Evolutionary conservation across 495 filamentous ascomycete species (phyloP).

Genomic region (Aspergillus haitiensis): DNA sequence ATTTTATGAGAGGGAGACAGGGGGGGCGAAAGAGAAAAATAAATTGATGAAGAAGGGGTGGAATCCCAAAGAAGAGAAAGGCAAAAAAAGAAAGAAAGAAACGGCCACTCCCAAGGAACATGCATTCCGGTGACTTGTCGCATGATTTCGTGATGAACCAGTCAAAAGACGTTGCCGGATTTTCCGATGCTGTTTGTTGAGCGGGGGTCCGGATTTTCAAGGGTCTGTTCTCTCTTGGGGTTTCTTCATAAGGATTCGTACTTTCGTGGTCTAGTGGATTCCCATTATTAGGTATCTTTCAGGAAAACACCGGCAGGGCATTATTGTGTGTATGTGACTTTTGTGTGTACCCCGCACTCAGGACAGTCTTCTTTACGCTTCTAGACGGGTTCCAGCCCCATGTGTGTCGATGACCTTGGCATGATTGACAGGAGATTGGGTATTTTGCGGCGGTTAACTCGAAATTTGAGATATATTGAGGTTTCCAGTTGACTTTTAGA

Average conservation of each 20-base stretch:
- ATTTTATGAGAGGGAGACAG: neutral
- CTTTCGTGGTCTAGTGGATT: neutral
- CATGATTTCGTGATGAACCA: neutral
- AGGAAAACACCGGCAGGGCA: neutral
- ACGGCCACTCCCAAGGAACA: neutral
- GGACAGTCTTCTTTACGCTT: neutral
- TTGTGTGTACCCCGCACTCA: constrained; percentile 9
- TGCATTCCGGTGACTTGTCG: neutral
- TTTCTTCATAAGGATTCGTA: neutral
- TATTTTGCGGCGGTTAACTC: too few species aligned
- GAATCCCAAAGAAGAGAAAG: constrained; percentile 8
- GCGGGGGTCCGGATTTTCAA: neutral
- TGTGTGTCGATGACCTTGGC: neutral
- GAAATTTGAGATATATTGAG: too few species aligned
- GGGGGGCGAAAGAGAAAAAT: neutral
- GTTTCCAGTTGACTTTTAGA: too few species aligned
- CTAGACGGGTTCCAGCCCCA: constrained; percentile 3
- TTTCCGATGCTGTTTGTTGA: neutral
- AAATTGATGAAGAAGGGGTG: neutral
- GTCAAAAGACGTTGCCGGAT: neutral
- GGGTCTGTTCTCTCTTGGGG: neutral
- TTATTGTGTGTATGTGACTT: neutral
- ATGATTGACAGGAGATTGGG: neutral
- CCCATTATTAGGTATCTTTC: neutral
- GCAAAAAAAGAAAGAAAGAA: neutral